A percentile compares a stretch with the other conserved stretches of the same genome.
These are phyloP conservation scores for Arachnomyces sp. DNA, from an alignment of 2,329 filamentous ascomycete genomes.

Conservation along the genomic window DNA sequence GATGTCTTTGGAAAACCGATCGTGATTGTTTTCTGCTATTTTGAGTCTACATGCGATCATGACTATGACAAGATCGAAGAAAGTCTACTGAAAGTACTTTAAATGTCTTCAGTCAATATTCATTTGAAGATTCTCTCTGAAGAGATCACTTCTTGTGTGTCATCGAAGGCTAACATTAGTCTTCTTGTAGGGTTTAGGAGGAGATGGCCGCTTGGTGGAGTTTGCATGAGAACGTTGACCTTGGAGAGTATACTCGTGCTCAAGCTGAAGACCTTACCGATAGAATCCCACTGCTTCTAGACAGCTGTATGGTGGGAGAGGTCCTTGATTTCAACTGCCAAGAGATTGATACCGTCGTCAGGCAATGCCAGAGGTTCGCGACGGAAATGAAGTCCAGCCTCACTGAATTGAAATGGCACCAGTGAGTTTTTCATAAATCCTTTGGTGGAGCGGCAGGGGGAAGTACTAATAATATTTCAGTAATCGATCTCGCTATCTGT, in stretches of 20 bases:
- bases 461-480: no score
- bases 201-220: conserved; percentile 1
- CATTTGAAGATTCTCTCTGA: not conserved
- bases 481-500: no score
- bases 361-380: not conserved
- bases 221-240: not conserved
- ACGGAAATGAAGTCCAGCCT: not conserved
- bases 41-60: not conserved
- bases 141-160: no score
- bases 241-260: not conserved
- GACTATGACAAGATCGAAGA: not conserved
- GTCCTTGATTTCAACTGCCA: not conserved
- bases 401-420: not conserved
- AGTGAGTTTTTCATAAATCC: no score
- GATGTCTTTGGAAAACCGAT: not conserved
- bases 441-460: no score
- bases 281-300: not conserved
- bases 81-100: not conserved
- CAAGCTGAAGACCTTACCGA: not conserved
- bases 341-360: not conserved
- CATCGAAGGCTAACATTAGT: no score
- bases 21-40: conserved; percentile 1
- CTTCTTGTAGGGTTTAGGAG: not conserved
- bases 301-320: not conserved
- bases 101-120: not conserved